Base-by-base conservation (phyloP, 352 stramenopile genomes). In the Pythium inflatum region DNA sequence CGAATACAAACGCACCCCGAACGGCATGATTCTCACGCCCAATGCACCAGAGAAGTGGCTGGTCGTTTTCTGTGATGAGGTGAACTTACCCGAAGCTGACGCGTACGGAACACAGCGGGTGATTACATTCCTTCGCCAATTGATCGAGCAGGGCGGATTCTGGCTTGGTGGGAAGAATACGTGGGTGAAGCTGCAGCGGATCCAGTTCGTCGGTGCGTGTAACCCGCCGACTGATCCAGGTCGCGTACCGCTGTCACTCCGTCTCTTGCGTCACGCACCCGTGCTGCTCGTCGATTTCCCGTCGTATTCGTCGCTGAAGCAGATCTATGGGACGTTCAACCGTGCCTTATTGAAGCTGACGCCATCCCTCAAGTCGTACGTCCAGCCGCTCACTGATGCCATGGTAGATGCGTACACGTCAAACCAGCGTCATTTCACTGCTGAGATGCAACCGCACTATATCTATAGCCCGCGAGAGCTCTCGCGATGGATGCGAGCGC, bases 261-360 rank as follows among this genome's bases (percentile, higher is more conserved):
- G 98, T 66, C 97, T 99, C 62, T 75, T 99, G 53, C 93, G 98
- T 25, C 98, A 99, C 81, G 96, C 98, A 7, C 98, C 98, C 25
- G 77, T 99, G n/a, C 82, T 99, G 28, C 85, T 99, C 50, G 98
- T 99, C 40, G 98, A 99, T 78, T 99, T 99, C 70, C 98, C 98
- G 20, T 97, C 97, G 25, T 94, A 91, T 66, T 88, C 98, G 48
- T 98, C 91, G 27, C 76, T 99, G 24, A 93, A 98, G 69, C 97
- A 99, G 78, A 99, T 99, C 73, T 99, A 99, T 76, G 86, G 96
- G 48, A 99, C 97, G n/a, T 99, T 99, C 79, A 99, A 99, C 79
- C 92, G 92, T 38, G 98, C 97, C 24, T 82, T 99, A 56, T 89
- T 99, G 58, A 99, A 99, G 80, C 76, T 99, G 25, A 99, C 99